Evolutionary conservation across 2,329 filamentous ascomycete species (phyloP).

Genomic region (Cyclaneusma minus): DNA sequence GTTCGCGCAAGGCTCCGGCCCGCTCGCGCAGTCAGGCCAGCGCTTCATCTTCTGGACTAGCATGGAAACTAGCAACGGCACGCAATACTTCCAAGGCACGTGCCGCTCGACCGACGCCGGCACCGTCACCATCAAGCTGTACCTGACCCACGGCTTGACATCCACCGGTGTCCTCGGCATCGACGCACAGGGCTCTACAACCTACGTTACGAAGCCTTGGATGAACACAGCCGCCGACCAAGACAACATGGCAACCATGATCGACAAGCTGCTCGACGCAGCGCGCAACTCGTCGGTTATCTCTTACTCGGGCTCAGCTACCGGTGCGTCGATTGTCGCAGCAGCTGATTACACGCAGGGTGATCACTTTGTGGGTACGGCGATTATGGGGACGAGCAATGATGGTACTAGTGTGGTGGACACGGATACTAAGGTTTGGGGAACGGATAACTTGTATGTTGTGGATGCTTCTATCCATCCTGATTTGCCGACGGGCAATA

Average conservation of each 20-base stretch:
- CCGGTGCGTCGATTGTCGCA: conserved; percentile 7
- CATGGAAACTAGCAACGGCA: conserved; percentile 25
- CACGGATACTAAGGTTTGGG: conserved; percentile 45
- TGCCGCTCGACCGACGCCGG: conserved; percentile 26
- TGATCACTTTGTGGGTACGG: conserved; percentile 41
- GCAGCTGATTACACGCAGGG: too few species aligned
- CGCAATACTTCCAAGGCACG: conserved; percentile 27
- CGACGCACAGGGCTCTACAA: conserved; percentile 23
- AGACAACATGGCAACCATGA: conserved; percentile 1
- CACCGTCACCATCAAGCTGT: conserved; percentile 29
- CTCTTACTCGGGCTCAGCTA: too few species aligned
- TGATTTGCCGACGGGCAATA: conserved; percentile 53
- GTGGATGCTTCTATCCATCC: conserved; percentile 57
- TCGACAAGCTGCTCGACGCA: too few species aligned
- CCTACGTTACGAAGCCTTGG: conserved; percentile 23
- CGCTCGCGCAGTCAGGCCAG: conserved; percentile 25
- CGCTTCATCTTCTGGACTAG: conserved; percentile 26
- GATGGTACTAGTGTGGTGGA: conserved; percentile 46
- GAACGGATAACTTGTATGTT: conserved; percentile 52
- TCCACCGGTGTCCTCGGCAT: conserved; percentile 29
- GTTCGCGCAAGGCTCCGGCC: conserved; percentile 21
- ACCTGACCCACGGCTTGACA: conserved; percentile 32
- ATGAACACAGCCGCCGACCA: conserved; percentile 10
- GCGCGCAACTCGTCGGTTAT: too few species aligned
- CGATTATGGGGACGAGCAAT: conserved; percentile 43